phyloP scores from a whole-genome alignment of 83 land plant species.

The Picea engelmannii region DNA sequence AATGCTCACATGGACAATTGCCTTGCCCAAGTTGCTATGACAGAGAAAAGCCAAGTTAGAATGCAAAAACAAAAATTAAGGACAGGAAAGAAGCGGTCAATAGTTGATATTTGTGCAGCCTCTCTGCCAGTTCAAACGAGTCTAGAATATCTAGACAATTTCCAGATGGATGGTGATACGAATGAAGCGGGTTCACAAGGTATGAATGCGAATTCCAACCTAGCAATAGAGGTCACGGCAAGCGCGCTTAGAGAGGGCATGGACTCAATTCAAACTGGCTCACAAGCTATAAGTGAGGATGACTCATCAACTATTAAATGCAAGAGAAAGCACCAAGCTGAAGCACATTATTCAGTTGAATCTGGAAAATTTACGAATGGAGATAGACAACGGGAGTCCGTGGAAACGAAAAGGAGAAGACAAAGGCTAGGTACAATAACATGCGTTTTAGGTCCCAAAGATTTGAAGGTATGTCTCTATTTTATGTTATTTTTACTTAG shows the following conservation, averaged over 20 bases:
- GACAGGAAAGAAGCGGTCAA: conserved; percentile 49
- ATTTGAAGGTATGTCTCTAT: conserved; percentile 1
- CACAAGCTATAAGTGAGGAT: not conserved
- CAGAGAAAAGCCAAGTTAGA: conserved; percentile 19
- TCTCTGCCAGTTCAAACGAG: conserved; percentile 10
- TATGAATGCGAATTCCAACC: not conserved
- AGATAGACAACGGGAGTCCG: not conserved
- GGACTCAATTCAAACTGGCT: not conserved
- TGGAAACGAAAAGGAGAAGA: not conserved
- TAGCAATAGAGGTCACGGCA: not conserved
- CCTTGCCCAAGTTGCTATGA: conserved; percentile 39
- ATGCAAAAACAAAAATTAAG: conserved; percentile 35
- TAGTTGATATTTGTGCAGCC: conserved; percentile 57
- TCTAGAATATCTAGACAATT: not conserved
- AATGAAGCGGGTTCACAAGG: not conserved
- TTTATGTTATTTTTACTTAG: no score
- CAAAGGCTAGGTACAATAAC: not conserved
- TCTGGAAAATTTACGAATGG: not conserved
- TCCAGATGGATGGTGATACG: not conserved
- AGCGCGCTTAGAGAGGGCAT: not conserved
- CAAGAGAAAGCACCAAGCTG: not conserved
- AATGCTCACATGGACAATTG: conserved; percentile 83
- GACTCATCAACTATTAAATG: not conserved
- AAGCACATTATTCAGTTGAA: not conserved
- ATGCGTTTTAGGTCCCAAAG: not conserved